Percentiles rank a stretch among this genome's conserved stretches.
These are phyloP conservation scores for Microcyclospora pomicola DNA, from an alignment of 2,329 filamentous ascomycete genomes.

Conservation along the genomic window DNA sequence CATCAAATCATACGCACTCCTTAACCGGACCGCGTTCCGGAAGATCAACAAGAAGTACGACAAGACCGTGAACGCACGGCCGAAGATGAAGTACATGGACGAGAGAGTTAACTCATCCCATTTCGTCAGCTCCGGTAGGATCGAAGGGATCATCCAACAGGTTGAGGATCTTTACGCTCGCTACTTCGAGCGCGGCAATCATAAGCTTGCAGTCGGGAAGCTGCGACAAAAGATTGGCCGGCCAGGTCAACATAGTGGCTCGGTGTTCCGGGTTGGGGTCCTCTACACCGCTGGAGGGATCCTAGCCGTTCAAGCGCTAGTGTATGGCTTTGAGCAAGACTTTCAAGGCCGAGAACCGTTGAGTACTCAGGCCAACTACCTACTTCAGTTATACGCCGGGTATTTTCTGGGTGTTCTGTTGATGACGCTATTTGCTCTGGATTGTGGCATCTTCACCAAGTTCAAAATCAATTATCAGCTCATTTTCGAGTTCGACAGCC, in stretches of 20 bases:
- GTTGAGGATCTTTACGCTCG: constrained; percentile 87
- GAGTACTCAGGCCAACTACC: constrained; percentile 17
- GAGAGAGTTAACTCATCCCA: constrained; percentile 83
- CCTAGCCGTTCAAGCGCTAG: constrained; percentile 29
- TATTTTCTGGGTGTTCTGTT: constrained; percentile 77
- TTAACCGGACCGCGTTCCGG: constrained; percentile 86
- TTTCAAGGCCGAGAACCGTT: constrained; percentile 3
- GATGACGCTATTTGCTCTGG: constrained; percentile 70
- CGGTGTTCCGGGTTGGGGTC: constrained; percentile 44
- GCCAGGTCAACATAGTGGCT: constrained; percentile 44
- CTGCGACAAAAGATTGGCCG: constrained; percentile 57
- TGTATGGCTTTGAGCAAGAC: constrained; percentile 22
- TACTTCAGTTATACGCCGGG: constrained; percentile 66
- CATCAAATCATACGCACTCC: constrained; percentile 75
- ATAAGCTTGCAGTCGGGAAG: constrained; percentile 80
- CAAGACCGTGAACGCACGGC: constrained; percentile 69
- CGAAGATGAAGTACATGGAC: constrained; percentile 67
- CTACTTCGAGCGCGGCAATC: constrained; percentile 89
- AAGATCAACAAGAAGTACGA: constrained; percentile 99
- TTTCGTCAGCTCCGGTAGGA: constrained; percentile 78
- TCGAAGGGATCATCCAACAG: constrained; percentile 65
- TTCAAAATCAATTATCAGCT: constrained; percentile 80
- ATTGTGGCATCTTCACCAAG: constrained; percentile 68
- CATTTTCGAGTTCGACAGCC: constrained; percentile 88
- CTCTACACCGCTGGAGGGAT: constrained; percentile 29